Base-by-base conservation (phyloP, 2,329 filamentous ascomycete genomes). In the Didymella lethalis region DNA sequence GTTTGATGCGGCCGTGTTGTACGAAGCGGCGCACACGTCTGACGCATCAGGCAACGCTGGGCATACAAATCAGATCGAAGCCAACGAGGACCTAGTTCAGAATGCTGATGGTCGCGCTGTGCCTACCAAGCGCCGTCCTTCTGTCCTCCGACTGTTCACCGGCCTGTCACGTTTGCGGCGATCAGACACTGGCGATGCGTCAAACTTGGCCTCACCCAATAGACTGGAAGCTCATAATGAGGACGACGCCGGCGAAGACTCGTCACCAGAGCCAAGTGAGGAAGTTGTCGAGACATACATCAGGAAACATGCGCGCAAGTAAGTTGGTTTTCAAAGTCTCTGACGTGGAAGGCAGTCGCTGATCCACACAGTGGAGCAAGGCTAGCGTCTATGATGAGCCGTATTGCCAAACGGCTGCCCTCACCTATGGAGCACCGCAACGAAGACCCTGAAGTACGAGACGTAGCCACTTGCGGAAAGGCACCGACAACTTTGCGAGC, bases 401-500 rank as follows among this genome's bases (percentile, higher is more conserved):
- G 59, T 12, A 62, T 67, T 5, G 61, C 65, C 2, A 56, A 56
- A 32, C 59, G 61, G 23, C 62, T 73, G 10, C 67, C 69, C 28
- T 59, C 63, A 10, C 65, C 69, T 2, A 28, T 61, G 1, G 63
- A 61, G 12, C 51, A 53, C 18, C 59, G 51, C 2, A 49, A 60
- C 18, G 65, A 67, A 1, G 38, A 36, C 1, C 46, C 38, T 4
- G 59, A 61, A 3, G 44, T 25, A 4, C 45, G 59, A 3, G 7
- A 26, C 7, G 29, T 36, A 25, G 41, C 16, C 20, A 43, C 32
- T 6, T 8, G 23, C 5, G 40, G 31, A 12, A 34, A 45, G 1
- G 29, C 63, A 12, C 70, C 69, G 4, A 66, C 68, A 1, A 70
- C 66, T 2, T 44, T 74, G n/a, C 64, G 64, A 29, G 59, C 65